A percentile compares a stretch with the other conserved stretches of the same genome.
phyloP scores from a whole-genome alignment of 805 yeast species.

The Ogataea degrootiae region DNA sequence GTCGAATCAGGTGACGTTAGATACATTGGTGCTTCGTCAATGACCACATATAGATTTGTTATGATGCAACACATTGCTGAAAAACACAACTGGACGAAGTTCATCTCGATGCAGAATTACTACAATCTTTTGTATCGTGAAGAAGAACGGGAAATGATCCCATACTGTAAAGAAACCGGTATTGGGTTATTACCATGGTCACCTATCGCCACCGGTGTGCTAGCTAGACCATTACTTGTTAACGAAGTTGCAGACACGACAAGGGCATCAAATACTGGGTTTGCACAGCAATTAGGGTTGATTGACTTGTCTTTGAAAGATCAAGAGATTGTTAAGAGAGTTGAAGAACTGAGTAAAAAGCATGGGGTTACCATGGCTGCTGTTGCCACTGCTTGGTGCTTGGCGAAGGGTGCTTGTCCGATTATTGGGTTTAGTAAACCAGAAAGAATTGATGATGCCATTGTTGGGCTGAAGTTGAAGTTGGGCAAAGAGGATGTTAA shows the following conservation, averaged over 20 bases:
- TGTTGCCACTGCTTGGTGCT: conserved; percentile 48
- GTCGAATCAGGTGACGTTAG: conserved; percentile 42
- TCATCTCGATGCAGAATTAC: conserved; percentile 54
- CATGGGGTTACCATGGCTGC: conserved; percentile 45
- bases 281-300: conserved; percentile 8
- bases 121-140: conserved; percentile 57
- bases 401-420: conserved; percentile 44
- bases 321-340: conserved; percentile 33
- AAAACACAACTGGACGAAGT: conserved; percentile 50
- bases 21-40: conserved; percentile 61
- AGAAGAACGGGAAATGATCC: conserved; percentile 60
- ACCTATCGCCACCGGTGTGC: conserved; percentile 52
- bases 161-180: conserved; percentile 47
- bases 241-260: conserved; percentile 2
- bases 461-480: conserved; percentile 35
- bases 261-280: neutral
- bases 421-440: conserved; percentile 48
- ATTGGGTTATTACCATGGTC: conserved; percentile 61
- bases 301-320: conserved; percentile 8
- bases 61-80: conserved; percentile 55
- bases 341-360: conserved; percentile 48
- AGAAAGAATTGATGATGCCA: conserved; percentile 47
- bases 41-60: conserved; percentile 52
- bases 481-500: conserved; percentile 34
- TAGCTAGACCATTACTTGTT: conserved; percentile 41